Evolutionary conservation across 1,284 basidiomycete genomes (phyloP).

Genomic region (Sanghuangporus weigelae): DNA sequence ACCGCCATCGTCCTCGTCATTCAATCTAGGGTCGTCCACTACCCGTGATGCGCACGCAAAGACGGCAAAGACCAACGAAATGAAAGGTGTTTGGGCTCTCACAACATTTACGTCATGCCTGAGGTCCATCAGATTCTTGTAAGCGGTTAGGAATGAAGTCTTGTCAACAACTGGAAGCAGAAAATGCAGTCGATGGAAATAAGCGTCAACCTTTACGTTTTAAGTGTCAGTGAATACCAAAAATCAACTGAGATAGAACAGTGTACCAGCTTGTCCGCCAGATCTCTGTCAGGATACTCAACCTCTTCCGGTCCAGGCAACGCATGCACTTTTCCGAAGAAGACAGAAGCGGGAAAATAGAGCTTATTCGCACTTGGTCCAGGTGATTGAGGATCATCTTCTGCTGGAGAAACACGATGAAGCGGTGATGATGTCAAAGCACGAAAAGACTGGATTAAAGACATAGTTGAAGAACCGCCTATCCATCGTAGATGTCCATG

Average conservation of each 20-base stretch:
- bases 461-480: constrained; percentile 86
- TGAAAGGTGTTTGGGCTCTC: constrained; percentile 63
- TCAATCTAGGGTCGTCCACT: constrained; percentile 66
- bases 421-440: constrained; percentile 66
- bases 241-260: constrained; percentile 1
- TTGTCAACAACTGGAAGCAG: constrained; percentile 82
- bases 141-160: constrained; percentile 69
- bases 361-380: constrained; percentile 75
- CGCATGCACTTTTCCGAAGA: constrained; percentile 81
- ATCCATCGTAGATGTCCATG: constrained; percentile 91
- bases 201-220: constrained; percentile 65
- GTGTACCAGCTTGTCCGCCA: constrained; percentile 75
- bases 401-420: constrained; percentile 75
- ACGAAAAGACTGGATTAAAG: constrained; percentile 83
- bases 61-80: constrained; percentile 73
- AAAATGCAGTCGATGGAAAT: constrained; percentile 81
- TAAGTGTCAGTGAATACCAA: constrained; percentile 17
- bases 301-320: constrained; percentile 83
- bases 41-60: constrained; percentile 80
- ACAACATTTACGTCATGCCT: constrained; percentile 46
- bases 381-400: constrained; percentile 71
- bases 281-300: constrained; percentile 76
- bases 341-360: constrained; percentile 84
- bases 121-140: constrained; percentile 69
- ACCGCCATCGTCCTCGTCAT: constrained; percentile 67